Evolutionary conservation across 768 basidiomycete genomes (phyloP), one percentile per base, ranked within the genome.

Genomic region (Lentinula lateritia): DNA sequence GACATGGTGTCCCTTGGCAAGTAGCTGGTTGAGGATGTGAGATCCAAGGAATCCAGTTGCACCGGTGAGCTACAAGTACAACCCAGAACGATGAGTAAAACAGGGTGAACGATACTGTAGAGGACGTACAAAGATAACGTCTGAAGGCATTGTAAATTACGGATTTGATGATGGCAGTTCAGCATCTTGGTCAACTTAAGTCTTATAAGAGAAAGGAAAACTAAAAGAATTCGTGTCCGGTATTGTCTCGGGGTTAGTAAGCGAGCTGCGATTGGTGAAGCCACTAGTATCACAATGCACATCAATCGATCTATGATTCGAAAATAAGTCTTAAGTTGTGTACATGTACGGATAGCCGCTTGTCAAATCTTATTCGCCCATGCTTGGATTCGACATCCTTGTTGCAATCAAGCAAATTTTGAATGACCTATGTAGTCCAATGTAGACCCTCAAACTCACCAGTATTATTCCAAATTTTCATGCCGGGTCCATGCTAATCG

Each of bases 21-120:
- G 39, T 8, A 61, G 38, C 34, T 61, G 60, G n/a, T 18, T 23
- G 50, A 61, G 45, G 39, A 61, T 53, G 28, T 61, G 60, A 18
- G 60, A 52, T 53, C 60, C 60, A 15, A 61, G 48, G 38, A 52
- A 61, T 15, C 60, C 60, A 12, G 60, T 41, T 39, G n/a, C 60
- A 41, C 60, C 60, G 16, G 60, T 52, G 6, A 61, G 18, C 60
- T 61, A 32, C 39, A 38, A 10, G 52, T 12, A 42, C 18, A 18
- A 10, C 34, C 20, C 23, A 15, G 48, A 0, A 13, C 23, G 10
- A 50, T 50, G 10, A 32, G 28, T 20, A 10, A 7, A 9, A 5
- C 15, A 9, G 10, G n/a, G 15, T 2, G 15, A 15, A 13, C 1
- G 50, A 9, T 39, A 39, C 38, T 8, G 38, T 2, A 23, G 3